These are phyloP conservation scores for Parastagonospora avenae DNA, from an alignment of 2,329 filamentous ascomycete species.

Conservation along the genomic window DNA sequence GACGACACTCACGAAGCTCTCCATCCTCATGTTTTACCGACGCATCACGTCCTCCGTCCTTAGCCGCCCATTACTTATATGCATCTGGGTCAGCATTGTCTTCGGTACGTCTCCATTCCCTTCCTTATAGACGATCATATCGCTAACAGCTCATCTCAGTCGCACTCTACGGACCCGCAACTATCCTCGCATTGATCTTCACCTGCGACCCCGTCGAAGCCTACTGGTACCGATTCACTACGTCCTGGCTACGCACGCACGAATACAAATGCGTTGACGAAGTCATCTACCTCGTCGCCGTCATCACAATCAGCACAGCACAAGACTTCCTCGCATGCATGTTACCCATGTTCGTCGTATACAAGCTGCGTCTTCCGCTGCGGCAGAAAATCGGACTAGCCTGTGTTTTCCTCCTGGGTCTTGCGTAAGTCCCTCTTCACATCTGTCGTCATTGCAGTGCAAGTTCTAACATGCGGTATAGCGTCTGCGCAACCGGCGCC, in stretches of 20 bases:
- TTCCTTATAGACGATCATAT: background rate
- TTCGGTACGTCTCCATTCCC: slow-evolving; percentile 1
- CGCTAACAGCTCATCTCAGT: background rate
- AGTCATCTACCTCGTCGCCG: slow-evolving; percentile 9
- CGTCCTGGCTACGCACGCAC: slow-evolving; percentile 12
- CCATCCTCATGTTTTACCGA: slow-evolving; percentile 21
- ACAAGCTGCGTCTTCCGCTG: slow-evolving; percentile 16
- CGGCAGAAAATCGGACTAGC: slow-evolving; percentile 17
- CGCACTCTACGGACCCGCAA: slow-evolving; percentile 13
- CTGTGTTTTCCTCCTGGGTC: slow-evolving; percentile 10
- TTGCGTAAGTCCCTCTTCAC: slow-evolving; percentile 5
- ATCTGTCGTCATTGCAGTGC: background rate
- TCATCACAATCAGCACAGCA: slow-evolving; percentile 13
- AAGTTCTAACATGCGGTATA: background rate
- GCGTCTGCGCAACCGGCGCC: slow-evolving; percentile 12
- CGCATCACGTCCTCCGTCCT: slow-evolving; percentile 15
- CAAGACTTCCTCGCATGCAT: slow-evolving; percentile 22
- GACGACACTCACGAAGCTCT: slow-evolving; percentile 20
- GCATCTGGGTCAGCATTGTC: slow-evolving; percentile 10
- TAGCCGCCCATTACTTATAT: slow-evolving; percentile 6
- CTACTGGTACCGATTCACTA: slow-evolving; percentile 20
- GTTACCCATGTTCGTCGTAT: slow-evolving; percentile 17
- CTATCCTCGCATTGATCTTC: slow-evolving; percentile 13
- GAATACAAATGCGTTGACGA: slow-evolving; percentile 19
- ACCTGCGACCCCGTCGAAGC: slow-evolving; percentile 19